phyloP scores from a whole-genome alignment of 495 filamentous ascomycete genomes.

The Annulohypoxylon bovei region DNA sequence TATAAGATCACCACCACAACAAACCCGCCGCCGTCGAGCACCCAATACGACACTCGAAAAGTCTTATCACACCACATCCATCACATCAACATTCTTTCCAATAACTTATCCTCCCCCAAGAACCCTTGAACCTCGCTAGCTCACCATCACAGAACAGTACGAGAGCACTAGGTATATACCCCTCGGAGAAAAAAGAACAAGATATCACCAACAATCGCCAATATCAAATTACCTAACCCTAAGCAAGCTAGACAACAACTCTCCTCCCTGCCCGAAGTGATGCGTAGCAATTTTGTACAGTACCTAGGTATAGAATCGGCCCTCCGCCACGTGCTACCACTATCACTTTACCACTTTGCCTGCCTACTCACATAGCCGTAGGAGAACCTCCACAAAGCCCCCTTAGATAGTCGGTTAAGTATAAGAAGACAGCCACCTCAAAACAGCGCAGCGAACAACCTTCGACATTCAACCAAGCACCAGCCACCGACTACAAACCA shows the following conservation, averaged over 20 bases:
- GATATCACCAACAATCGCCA: neutral
- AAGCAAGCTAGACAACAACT: neutral
- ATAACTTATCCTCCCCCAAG: too few relatives aligned
- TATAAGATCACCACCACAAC: too few relatives aligned
- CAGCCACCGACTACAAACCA: neutral
- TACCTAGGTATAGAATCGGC: neutral
- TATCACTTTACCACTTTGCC: too few relatives aligned
- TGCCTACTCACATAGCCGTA: neutral
- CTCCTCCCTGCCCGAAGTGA: neutral
- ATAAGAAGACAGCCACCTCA: neutral
- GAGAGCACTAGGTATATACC: neutral
- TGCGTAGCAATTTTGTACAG: constrained; percentile 26
- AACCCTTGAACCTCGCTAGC: too few relatives aligned
- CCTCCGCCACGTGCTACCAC: too few relatives aligned
- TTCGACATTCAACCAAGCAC: neutral
- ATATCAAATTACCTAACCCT: constrained; percentile 1
- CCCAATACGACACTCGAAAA: too few relatives aligned
- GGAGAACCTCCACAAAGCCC: neutral
- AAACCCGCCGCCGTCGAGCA: too few relatives aligned
- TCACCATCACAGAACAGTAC: too few relatives aligned
- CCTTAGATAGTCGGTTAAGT: neutral
- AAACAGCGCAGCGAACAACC: neutral
- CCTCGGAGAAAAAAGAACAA: neutral
- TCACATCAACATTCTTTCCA: too few relatives aligned
- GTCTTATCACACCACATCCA: too few relatives aligned